Evolutionary conservation across 2,329 filamentous ascomycete genomes (phyloP), one percentile per base, ranked within the genome.

Genomic region (Aureobasidium sp.): DNA sequence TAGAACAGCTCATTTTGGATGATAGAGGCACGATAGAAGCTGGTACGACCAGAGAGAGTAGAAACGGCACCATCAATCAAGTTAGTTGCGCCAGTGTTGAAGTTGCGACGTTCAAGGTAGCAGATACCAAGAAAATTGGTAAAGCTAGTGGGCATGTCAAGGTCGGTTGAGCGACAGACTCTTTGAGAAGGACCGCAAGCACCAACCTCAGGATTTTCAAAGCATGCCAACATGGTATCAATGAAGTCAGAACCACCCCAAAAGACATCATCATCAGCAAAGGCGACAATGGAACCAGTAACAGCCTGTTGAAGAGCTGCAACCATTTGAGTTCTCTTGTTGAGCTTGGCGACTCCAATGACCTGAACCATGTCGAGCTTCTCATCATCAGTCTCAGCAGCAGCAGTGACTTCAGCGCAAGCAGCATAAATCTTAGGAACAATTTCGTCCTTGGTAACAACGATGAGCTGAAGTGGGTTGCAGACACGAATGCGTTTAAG

Each of bases 51-150:
- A 0, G 82, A 85, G 2, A 87, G 74, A 1, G 84, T 81, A 53
- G 83, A 85, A 23, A 84, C 77, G 10, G 82, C 82, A 9, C 82
- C 83, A 62, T 87, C 84, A 10, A 87, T 72, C 7, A 79, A 74
- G 64, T 82, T 83, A 7, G 80, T 81, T 0, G 82, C 75, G 0
- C 80, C 77, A 58, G 83, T 81, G 68, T 87, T 84, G 69, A 82
- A 87, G 68, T 86, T 86, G 70, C 86, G 82, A 0, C 84, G 80
- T 66, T 82, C 78, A 0, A 87, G 78, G 68, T 87, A 86, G n/a
- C 79, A 70, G 34, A 79, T 80, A 0, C 81, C 84, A 20, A 87
- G 74, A 68, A 84, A 79, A 70, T 87, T 85, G 70, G 77, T 78
- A 5, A 67, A 61, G 2, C 15, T 12, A 27, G 48, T 52, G 23